Evolutionary conservation across 768 basidiomycete species (phyloP), one percentile per base, ranked within the genome.

Genomic region (Lepiota venenata): DNA sequence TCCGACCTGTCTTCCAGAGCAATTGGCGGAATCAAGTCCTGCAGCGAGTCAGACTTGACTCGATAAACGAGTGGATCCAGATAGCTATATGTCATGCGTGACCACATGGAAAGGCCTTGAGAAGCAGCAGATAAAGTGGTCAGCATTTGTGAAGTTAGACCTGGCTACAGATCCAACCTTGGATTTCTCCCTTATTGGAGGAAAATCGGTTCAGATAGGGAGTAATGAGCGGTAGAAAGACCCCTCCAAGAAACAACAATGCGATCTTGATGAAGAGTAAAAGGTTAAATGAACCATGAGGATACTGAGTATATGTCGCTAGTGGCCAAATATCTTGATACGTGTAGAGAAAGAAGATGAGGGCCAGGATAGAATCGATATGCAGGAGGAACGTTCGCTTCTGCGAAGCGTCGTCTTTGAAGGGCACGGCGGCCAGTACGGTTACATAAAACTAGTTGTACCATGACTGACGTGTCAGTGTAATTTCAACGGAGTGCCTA

Each of bases 321-420:
- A 87, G 63, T 9, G 86, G 85, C 69, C 75, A 83, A 4, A 88
- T 47, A 59, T 82, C 77, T 29, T 84, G 75, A 61, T 81, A 81
- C 18, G 68, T 60, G 62, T 80, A 87, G 1, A 84, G 71, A 0
- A 53, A 56, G 71, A 58, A 70, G 12, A 48, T 37, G 35, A 48
- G 32, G 16, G 20, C 20, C 2, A 21, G 36, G n/a, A 38, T 14
- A 11, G 10, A 37, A 37, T 48, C 47, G 18, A 37, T 32, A 21
- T 48, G 47, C 4, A 48, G 47, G 14, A 38, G 47, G 22, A 37
- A 36, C 1, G 9, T 48, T 16, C 32, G 5, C 16, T 20, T 20
- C 47, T 18, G 36, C 20, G 35, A 21, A 16, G 20, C 11, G 35
- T 21, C 21, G 47, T 10, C 7, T 21, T 11, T 48, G 3, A 37